A percentile compares a stretch with the other conserved stretches of the same genome.
phyloP scores from a whole-genome alignment of 1,139 yeast species.

The Saccharomyces pastorianus region DNA sequence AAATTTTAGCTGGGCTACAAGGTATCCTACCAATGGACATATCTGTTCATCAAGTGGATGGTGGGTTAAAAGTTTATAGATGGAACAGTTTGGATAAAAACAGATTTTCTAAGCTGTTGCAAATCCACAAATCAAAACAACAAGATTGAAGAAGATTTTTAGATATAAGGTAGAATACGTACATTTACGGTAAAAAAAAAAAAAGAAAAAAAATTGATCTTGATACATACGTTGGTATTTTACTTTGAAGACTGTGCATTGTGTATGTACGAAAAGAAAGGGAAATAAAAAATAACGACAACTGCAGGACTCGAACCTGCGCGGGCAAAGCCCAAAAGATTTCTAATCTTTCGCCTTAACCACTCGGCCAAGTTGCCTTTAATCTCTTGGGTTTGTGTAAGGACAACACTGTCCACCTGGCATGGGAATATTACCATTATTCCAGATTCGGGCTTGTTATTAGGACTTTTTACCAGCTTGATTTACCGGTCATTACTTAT shows the following conservation, averaged over 20 bases:
- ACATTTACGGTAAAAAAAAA: background rate
- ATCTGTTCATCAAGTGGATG: conserved; percentile 19
- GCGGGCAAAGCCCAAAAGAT: conserved; percentile 42
- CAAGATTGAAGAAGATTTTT: background rate
- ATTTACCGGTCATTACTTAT: no score
- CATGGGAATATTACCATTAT: no score
- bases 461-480: no score
- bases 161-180: background rate
- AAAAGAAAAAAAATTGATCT: background rate
- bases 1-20: conserved; percentile 23
- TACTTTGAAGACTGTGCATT: background rate
- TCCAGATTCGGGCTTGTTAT: no score
- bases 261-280: background rate
- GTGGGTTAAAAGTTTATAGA: conserved; percentile 25
- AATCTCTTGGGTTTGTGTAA: no score
- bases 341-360: conserved; percentile 49
- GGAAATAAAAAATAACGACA: conserved; percentile 25
- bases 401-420: no score
- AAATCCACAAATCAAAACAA: background rate
- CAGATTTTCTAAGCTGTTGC: conserved; percentile 2
- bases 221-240: background rate
- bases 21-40: conserved; percentile 14
- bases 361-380: conserved; percentile 45
- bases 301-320: conserved; percentile 36
- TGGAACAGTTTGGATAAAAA: conserved; percentile 19